Conservation (phyloP, 768 basidiomycete genomes). For the Heimioporus sp. region DNA sequence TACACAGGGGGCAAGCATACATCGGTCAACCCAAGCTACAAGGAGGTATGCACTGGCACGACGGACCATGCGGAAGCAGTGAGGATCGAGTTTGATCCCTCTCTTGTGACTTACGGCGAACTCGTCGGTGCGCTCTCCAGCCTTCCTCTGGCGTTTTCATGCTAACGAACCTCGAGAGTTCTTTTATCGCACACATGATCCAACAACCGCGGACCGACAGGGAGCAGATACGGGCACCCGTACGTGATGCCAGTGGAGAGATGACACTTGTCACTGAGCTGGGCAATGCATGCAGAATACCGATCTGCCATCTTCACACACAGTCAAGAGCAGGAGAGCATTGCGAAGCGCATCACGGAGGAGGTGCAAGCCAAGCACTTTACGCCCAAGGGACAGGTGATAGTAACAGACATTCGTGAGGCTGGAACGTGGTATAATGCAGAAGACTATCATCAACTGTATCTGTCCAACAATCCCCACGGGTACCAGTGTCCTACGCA, state of each 20-base stretch:
- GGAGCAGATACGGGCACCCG: slow-evolving; percentile 78
- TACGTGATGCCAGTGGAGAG: slow-evolving; percentile 32
- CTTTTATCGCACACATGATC: slow-evolving; percentile 94
- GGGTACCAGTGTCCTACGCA: slow-evolving; percentile 96
- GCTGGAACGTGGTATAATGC: slow-evolving; percentile 81
- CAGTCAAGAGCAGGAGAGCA: slow-evolving; percentile 64
- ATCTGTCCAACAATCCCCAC: slow-evolving; percentile 72
- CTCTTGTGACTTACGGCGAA: slow-evolving; percentile 73
- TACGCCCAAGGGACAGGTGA: slow-evolving; percentile 64
- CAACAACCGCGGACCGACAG: slow-evolving; percentile 79
- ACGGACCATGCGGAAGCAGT: slow-evolving; percentile 91
- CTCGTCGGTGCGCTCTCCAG: slow-evolving; percentile 68
- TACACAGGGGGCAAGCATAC: slow-evolving; percentile 71
- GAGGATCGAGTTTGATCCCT: slow-evolving; percentile 83
- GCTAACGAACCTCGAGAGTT: slow-evolving; percentile 55
- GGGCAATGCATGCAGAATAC: slow-evolving; percentile 57
- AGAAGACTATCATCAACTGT: slow-evolving; percentile 82
- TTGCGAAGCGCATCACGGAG: slow-evolving; percentile 73
- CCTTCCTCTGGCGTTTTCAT: background rate
- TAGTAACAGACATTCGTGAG: slow-evolving; percentile 72
- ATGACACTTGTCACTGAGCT: background rate
- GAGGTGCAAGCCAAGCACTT: slow-evolving; percentile 87
- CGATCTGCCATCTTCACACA: slow-evolving; percentile 89
- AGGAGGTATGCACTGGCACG: slow-evolving; percentile 70
- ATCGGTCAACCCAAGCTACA: slow-evolving; percentile 61